Evolutionary conservation across 305 asterid genomes (phyloP), one percentile per base, ranked within the genome.

Genomic region (Fraxinus latifolia): DNA sequence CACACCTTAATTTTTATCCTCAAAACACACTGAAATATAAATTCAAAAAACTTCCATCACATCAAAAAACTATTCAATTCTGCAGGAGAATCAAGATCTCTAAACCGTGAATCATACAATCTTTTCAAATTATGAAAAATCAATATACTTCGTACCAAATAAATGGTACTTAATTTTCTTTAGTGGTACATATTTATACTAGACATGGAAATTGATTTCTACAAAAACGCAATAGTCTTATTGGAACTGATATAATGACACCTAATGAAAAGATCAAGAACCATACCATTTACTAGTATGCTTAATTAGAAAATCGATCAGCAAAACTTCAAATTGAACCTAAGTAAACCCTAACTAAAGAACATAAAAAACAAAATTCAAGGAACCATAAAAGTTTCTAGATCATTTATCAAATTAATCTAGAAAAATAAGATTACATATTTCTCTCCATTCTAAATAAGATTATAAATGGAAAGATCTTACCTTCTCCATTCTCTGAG

Each of bases 401-500:
- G 27, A 81, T 12, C 60, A 81, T 53, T 53, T 4, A 5, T 58
- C 44, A 15, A 39, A 83, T 50, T 39, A 44, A 79, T 84, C 60
- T 29, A 2, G 76, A 55, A 77, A 21, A 11, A 65, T 25, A 11
- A 21, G 4, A 3, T 11, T 2, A 25, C 27, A 50, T 17, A 6
- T 55, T n/a, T 55, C 67, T 6, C 67, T 55, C 12, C 9, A 27
- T 27, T 27, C 25, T 8, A 27, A 65, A 65, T 23, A n/a, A 5
- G 42, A 29, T 53, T 9, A 77, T 55, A 5, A 50, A 21, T n/a
- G 17, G n/a, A 78, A 74, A 53, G 44, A 78, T 77, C 9, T 17
- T 42, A 93, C 97, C 97, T 92, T 84, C 94, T 93, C 96, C 96
- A 93, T 76, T 92, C 93, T 85, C 96, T 90, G 85, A 93, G 91